Base-by-base conservation (phyloP, 257 asterid species). In the Linaria vulgaris region DNA sequence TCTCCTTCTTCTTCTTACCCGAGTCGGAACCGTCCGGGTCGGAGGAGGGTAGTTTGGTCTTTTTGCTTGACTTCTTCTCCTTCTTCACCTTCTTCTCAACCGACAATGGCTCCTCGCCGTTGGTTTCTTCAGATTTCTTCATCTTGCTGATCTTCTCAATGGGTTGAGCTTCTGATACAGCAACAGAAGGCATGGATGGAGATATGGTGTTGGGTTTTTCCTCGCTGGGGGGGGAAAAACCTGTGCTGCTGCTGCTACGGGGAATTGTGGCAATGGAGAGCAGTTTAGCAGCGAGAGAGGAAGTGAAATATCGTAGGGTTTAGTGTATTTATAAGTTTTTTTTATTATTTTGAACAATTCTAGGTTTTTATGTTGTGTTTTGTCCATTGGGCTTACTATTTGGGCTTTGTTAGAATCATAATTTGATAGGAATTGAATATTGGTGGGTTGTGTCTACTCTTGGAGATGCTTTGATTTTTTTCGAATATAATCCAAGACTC, bases 61-160 rank as follows among this genome's bases (percentile, higher is more conserved):
- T 79, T 71, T 83, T 80, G 67, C 72, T 79, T 15, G 87, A 77
- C 78, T 78, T 91, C 54, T 82, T 85, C 88, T 83, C 94, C 24
- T 85, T 87, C 56, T 76, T 85, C 41, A 39, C 46, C 75, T 80
- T 81, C 41, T 65, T 75, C 77, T 78, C 77, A 16, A 58, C 74
- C 3, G 76, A 54, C 24, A 12, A 19, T 34, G 12, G 17, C 10
- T 63, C 68, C 34, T 68, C 76, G 53, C 68, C 90, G 69, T 13
- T 9, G 34, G 75, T 68, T 60, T 72, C 79, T 25, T 39, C 66
- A 62, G 69, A 30, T 43, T 74, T 79, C 80, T 45, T 69, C 74
- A 61, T 84, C 84, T 69, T 80, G 75, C 78, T 34, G 10, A 21
- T 86, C 84, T 76, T 77, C 67, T 80, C 84, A n/a, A 84, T 55